Percentiles rank a stretch among this genome's conserved stretches.
Evolutionary conservation across 345 rosid genomes (phyloP).

Genomic region (Odontarrhena argentea): DNA sequence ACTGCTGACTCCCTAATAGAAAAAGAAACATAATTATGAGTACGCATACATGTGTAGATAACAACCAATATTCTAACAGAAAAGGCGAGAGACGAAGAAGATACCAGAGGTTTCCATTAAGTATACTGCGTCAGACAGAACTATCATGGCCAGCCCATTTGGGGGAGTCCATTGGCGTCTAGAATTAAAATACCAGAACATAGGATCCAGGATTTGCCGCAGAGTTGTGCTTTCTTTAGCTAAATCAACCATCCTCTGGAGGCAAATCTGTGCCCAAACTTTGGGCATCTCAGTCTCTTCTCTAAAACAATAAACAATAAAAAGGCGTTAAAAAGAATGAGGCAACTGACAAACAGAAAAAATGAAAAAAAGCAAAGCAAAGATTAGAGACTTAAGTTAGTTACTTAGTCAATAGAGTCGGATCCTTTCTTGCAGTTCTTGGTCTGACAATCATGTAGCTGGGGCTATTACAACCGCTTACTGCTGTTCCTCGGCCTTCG

Average conservation of each 20-base stretch:
- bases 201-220: constrained; percentile 80
- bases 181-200: constrained; percentile 75
- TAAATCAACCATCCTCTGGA: constrained; percentile 88
- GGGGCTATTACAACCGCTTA: constrained; percentile 53
- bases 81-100: constrained; percentile 9
- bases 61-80: constrained; percentile 10
- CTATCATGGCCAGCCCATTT: constrained; percentile 69
- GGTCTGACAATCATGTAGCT: constrained; percentile 57
- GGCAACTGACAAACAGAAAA: neutral
- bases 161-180: constrained; percentile 74
- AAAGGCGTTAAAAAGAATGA: constrained; percentile 7
- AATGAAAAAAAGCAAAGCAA: neutral
- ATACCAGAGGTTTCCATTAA: constrained; percentile 71
- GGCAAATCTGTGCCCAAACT: constrained; percentile 91
- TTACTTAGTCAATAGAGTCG: constrained; percentile 77
- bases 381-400: constrained; percentile 3
- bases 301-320: constrained; percentile 45
- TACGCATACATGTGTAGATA: constrained; percentile 6
- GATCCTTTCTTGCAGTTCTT: constrained; percentile 73
- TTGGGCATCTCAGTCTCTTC: constrained; percentile 89
- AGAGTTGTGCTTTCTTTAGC: constrained; percentile 86
- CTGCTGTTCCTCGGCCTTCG: constrained; percentile 68
- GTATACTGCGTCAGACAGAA: constrained; percentile 77
- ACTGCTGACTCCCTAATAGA: constrained; percentile 69
- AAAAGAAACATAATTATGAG: constrained; percentile 31